phyloP scores from a whole-genome alignment of 257 asterid genomes.

The Mitragyna speciosa region DNA sequence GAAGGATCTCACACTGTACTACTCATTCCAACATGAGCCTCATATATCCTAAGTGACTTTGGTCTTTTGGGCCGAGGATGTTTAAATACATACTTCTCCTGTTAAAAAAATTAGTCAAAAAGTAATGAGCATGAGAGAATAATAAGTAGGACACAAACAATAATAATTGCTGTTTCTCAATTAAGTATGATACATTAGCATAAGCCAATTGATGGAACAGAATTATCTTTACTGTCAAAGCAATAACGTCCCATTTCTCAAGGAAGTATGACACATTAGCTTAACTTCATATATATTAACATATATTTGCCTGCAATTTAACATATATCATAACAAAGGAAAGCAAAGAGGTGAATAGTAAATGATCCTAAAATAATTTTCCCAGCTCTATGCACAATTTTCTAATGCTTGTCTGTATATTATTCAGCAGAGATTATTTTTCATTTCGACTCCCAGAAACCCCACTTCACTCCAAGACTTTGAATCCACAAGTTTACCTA shows the following conservation, averaged over 20 bases:
- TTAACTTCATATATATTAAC: neutral
- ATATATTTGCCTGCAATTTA: neutral
- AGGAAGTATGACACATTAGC: neutral
- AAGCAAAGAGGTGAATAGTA: neutral
- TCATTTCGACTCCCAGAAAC: neutral
- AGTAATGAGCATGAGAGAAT: neutral
- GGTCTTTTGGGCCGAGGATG: constrained; percentile 95
- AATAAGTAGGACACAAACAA: neutral
- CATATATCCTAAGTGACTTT: constrained; percentile 84
- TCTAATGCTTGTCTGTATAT: neutral
- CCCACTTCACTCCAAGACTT: neutral
- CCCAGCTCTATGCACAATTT: neutral
- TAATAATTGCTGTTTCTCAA: neutral
- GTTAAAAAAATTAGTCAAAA: constrained; percentile 8
- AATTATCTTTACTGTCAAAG: neutral
- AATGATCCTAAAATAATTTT: neutral
- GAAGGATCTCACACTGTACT: constrained; percentile 71
- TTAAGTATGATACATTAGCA: neutral
- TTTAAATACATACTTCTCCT: constrained; percentile 77
- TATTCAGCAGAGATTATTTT: neutral
- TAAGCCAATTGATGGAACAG: neutral
- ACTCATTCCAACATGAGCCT: constrained; percentile 97
- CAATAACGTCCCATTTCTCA: neutral
- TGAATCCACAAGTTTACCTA: neutral
- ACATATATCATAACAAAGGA: neutral